Evolutionary conservation across 1,284 basidiomycete genomes (phyloP).

Genomic region (Tylopilus orsonianus): DNA sequence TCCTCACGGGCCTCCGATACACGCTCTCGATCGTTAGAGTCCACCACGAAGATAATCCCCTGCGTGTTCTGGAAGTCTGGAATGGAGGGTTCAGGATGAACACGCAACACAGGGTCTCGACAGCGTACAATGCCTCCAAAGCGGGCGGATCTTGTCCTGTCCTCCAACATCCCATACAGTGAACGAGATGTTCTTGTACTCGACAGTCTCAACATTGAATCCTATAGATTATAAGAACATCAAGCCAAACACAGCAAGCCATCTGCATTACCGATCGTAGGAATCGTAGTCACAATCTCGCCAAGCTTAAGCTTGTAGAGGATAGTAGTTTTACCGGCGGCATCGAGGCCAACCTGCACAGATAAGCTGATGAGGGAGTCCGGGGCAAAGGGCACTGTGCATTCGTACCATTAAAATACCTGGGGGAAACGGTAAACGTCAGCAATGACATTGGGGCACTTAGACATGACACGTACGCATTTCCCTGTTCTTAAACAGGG

Average conservation of each 20-base stretch:
- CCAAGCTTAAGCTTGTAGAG: conserved; percentile 98
- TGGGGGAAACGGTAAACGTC: conserved; percentile 38
- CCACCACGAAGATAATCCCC: conserved; percentile 99
- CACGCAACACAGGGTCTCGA: conserved; percentile 24
- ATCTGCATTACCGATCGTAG: conserved; percentile 86
- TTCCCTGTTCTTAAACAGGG: conserved; percentile 98
- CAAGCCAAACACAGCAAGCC: conserved; percentile 11
- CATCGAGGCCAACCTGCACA: conserved; percentile 89
- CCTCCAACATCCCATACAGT: conserved; percentile 91
- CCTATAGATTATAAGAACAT: conserved; percentile 51
- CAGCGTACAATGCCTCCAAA: conserved; percentile 97
- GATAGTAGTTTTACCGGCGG: conserved; percentile 97
- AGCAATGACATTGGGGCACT: conserved; percentile 27
- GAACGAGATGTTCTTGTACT: conserved; percentile 92
- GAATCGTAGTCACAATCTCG: conserved; percentile 99
- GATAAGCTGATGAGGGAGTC: conserved; percentile 3
- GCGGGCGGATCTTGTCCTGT: conserved; percentile 83
- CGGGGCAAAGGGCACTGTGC: conserved; percentile 11
- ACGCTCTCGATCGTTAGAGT: conserved; percentile 99
- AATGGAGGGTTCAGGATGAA: conserved; percentile 14
- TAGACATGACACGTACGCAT: conserved; percentile 76
- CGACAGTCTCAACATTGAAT: conserved; percentile 97
- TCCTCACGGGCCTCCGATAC: conserved; percentile 99
- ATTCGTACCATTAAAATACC: conserved; percentile 71
- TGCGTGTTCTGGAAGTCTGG: conserved; percentile 99